Evolutionary conservation across 1,284 basidiomycete genomes (phyloP), one percentile per base, ranked within the genome.

Genomic region (Pisolithus thermaeus): DNA sequence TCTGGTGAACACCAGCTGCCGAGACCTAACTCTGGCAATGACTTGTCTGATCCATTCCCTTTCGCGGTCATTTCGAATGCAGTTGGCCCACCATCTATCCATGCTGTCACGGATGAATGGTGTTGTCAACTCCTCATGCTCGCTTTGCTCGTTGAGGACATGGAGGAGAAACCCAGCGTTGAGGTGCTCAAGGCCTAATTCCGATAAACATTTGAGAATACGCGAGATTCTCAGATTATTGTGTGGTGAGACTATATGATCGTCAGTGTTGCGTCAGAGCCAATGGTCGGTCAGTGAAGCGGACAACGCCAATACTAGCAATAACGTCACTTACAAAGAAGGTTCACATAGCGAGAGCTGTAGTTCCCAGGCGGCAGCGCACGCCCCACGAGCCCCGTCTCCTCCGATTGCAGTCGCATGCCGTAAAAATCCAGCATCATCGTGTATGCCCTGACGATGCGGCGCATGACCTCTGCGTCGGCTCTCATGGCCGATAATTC

Each of bases 211-310:
- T 66, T 90, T 89, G 60, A 90, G 70, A 56, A 90, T 87, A 20
- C 87, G 82, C 44, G 87, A 84, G 56, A 90, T 81, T 36, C 87
- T 83, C 52, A 90, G 78, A 67, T 89, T 78, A 68, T 90, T 90
- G 68, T 90, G 87, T 6, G 79, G 68, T 30, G 79, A 78, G 43
- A 73, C 84, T 86, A 59, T 12, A 46, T 41, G 25, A 28, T 25
- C 48, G 38, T 37, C 27, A 9, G 36, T 25, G 25, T 43, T 28
- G n/a, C 37, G 35, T 39, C 52, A 14, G 51, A 46, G 42, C 32
- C 6, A 16, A 36, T 23, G 22, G 42, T 12, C 18, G 20, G 32
- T 35, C 44, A 35, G 25, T 4, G 25, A 14, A 4, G 14, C 8
- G 11, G 8, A 28, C 23, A 8, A 12, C 44, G 23, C 44, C 20